phyloP scores from a whole-genome alignment of 2,329 filamentous ascomycete genomes.

The Cladophialophora chaetospira region DNA sequence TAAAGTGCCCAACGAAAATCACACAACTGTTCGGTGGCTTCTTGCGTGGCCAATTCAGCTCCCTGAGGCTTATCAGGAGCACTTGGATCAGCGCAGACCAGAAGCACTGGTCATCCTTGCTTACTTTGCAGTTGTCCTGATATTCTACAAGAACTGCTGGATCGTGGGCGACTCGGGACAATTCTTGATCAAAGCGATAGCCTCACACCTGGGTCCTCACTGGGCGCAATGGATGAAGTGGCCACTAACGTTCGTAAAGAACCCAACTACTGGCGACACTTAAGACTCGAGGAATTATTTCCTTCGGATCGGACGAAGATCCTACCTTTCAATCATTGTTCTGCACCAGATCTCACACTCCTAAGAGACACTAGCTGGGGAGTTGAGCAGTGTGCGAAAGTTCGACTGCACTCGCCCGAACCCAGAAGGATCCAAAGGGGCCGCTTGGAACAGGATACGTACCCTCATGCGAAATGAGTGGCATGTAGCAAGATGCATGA shows the following conservation, averaged over 20 bases:
- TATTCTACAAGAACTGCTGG: conserved; percentile 39
- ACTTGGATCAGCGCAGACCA: conserved; percentile 41
- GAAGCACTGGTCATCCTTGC: conserved; percentile 48
- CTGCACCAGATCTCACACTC: too few relatives aligned
- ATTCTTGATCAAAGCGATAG: conserved; percentile 34
- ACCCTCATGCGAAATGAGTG: too few relatives aligned
- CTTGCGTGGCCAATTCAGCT: conserved; percentile 22
- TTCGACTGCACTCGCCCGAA: too few relatives aligned
- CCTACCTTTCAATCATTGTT: too few relatives aligned
- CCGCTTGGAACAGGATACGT: too few relatives aligned
- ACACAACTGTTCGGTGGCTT: conserved; percentile 15
- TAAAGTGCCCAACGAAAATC: not conserved
- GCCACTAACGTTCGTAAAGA: conserved; percentile 20
- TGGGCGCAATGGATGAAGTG: conserved; percentile 37
- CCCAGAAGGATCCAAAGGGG: too few relatives aligned
- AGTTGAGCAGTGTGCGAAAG: too few relatives aligned
- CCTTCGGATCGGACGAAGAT: too few relatives aligned
- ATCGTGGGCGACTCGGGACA: conserved; percentile 36
- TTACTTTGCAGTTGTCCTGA: conserved; percentile 45
- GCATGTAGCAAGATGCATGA: too few relatives aligned
- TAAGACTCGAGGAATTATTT: too few relatives aligned
- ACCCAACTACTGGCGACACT: too few relatives aligned
- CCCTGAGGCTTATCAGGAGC: conserved; percentile 35
- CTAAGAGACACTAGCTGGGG: too few relatives aligned
- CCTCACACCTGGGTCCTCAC: conserved; percentile 30